Percentiles rank a stretch among this genome's conserved stretches.
Evolutionary conservation across 345 rosid species (phyloP).

Genomic region (Eucalyptus virginea): DNA sequence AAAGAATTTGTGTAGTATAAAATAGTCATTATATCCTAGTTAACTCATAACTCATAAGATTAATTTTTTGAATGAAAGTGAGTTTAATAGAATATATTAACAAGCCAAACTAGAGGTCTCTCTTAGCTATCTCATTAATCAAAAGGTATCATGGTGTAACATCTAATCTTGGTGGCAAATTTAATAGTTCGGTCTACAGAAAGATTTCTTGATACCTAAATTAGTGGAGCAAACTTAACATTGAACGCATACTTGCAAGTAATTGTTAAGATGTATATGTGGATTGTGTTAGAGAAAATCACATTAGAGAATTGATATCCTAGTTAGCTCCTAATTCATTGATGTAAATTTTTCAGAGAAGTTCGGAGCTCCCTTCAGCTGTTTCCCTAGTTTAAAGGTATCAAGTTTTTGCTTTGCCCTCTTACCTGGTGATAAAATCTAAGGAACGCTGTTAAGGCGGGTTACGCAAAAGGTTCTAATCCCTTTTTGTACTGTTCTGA

Average conservation of each 20-base stretch:
- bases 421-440: background rate
- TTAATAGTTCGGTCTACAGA: no score
- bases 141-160: background rate
- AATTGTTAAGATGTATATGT: background rate
- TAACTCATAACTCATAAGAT: background rate
- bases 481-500: background rate
- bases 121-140: background rate
- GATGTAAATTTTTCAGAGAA: background rate
- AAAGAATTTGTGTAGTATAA: fast-evolving
- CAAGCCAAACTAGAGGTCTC: background rate
- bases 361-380: background rate
- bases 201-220: no score
- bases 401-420: no score
- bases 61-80: no score
- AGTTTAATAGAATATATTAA: no score
- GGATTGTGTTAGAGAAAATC: background rate
- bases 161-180: background rate
- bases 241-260: fast-evolving
- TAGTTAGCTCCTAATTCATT: background rate
- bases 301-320: no score
- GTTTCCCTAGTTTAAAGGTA: background rate
- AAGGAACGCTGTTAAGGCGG: background rate
- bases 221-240: background rate
- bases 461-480: background rate
- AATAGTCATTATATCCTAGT: fast-evolving